These are phyloP conservation scores for Phialemonium atrogriseum DNA, from an alignment of 2,329 filamentous ascomycete genomes.

Conservation along the genomic window DNA sequence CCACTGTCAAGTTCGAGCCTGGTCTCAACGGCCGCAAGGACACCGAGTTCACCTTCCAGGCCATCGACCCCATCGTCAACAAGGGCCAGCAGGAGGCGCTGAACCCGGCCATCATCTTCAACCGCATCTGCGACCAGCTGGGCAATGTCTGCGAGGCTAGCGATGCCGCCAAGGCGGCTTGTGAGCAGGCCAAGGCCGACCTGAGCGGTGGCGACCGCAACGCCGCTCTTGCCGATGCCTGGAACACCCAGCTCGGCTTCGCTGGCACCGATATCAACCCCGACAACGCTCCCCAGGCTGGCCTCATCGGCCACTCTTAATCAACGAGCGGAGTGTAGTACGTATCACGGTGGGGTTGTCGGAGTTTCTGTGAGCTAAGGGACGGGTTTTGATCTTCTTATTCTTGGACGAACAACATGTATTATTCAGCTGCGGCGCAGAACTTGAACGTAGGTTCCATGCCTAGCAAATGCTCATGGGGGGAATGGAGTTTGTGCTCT, in stretches of 20 bases:
- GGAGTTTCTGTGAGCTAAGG: not conserved
- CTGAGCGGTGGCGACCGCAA: slow-evolving; percentile 23
- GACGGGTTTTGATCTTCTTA: not conserved
- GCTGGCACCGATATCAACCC: slow-evolving; percentile 28
- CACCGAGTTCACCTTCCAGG: slow-evolving; percentile 60
- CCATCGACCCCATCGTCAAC: slow-evolving; percentile 52
- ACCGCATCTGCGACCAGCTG: slow-evolving; percentile 62
- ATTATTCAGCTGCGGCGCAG: too few relatives aligned
- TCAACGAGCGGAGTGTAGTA: not conserved
- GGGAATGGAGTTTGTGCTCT: too few relatives aligned
- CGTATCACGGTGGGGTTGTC: not conserved
- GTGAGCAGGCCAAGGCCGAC: slow-evolving; percentile 40
- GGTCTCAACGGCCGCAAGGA: slow-evolving; percentile 47
- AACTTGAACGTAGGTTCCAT: too few relatives aligned
- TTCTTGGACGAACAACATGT: too few relatives aligned
- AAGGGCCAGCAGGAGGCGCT: slow-evolving; percentile 58
- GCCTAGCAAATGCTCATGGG: too few relatives aligned
- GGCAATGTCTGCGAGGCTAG: slow-evolving; percentile 58
- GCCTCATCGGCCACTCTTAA: slow-evolving; percentile 28
- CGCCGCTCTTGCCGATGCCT: slow-evolving; percentile 27
- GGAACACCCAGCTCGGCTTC: slow-evolving; percentile 33
- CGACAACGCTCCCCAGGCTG: slow-evolving; percentile 26
- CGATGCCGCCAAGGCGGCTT: slow-evolving; percentile 46
- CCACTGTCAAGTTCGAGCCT: slow-evolving; percentile 51
- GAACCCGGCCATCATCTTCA: slow-evolving; percentile 68